These are phyloP conservation scores for Brasenia schreberi DNA, from an alignment of 164 flowering plant species.

Conservation along the genomic window DNA sequence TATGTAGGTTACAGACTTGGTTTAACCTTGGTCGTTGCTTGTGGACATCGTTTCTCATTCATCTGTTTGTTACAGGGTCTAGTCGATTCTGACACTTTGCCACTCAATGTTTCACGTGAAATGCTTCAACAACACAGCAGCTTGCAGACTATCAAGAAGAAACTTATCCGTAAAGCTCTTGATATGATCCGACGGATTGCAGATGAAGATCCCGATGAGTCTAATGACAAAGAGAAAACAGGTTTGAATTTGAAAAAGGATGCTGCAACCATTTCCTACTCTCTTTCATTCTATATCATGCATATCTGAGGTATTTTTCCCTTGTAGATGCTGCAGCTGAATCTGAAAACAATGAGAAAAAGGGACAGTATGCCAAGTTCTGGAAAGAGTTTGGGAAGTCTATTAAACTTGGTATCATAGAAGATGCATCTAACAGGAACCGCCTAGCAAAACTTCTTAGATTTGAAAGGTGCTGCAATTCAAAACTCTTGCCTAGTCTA, in stretches of 20 bases:
- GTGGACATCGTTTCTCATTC: too few species aligned
- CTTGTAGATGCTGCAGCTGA: constrained; percentile 14
- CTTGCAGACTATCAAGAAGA: constrained; percentile 92
- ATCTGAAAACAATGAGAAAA: constrained; percentile 69
- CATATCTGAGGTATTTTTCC: not conserved
- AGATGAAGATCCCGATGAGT: constrained; percentile 93
- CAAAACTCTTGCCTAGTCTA: not conserved
- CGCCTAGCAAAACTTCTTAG: constrained; percentile 78
- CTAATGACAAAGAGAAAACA: constrained; percentile 53
- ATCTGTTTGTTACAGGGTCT: constrained; percentile 50
- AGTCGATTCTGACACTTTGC: constrained; percentile 92
- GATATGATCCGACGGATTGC: constrained; percentile 93
- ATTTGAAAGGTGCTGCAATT: constrained; percentile 60
- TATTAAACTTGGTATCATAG: constrained; percentile 89
- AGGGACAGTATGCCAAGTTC: constrained; percentile 79
- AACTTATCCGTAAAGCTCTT: constrained; percentile 83
- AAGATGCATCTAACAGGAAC: constrained; percentile 91
- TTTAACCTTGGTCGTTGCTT: too few species aligned
- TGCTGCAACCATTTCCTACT: too few species aligned
- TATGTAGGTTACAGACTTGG: too few species aligned
- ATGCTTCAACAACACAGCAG: constrained; percentile 98
- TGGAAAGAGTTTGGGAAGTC: constrained; percentile 99
- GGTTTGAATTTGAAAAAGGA: constrained; percentile 20
- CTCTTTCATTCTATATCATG: too few species aligned
- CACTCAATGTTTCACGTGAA: constrained; percentile 94